Evolutionary conservation across 305 asterid genomes (phyloP).

Genomic region (Fraxinus dipetala): DNA sequence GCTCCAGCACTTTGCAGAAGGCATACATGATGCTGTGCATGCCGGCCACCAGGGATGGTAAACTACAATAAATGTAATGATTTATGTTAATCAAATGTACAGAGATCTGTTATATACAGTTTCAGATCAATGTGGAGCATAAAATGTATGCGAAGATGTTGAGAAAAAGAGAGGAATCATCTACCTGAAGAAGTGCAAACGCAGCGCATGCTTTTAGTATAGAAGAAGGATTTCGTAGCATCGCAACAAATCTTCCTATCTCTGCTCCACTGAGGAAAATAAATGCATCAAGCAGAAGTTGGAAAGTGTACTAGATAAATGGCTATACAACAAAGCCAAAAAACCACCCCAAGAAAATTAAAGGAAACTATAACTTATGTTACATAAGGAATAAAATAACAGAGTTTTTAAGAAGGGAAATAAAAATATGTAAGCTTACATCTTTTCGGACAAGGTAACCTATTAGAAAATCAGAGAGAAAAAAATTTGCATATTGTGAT

Average conservation of each 20-base stretch:
- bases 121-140: not conserved
- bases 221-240: slow-evolving; percentile 74
- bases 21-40: slow-evolving; percentile 62
- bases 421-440: not conserved
- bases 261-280: slow-evolving; percentile 60
- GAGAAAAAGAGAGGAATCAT: not conserved
- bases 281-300: slow-evolving; percentile 6
- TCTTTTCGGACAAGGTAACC: not conserved
- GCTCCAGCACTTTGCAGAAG: slow-evolving; percentile 74
- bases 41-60: slow-evolving; percentile 72
- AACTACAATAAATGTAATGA: slow-evolving; percentile 42
- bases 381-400: not conserved
- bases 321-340: not conserved
- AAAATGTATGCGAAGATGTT: not conserved
- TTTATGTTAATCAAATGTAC: not conserved
- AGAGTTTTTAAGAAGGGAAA: not conserved
- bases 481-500: not conserved
- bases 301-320: slow-evolving; percentile 3
- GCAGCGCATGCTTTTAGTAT: slow-evolving; percentile 87
- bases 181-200: slow-evolving; percentile 90
- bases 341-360: not conserved
- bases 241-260: slow-evolving; percentile 74
- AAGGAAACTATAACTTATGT: not conserved
- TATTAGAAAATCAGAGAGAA: not conserved
- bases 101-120: not conserved